Percentiles rank a stretch among this genome's conserved stretches.
Evolutionary conservation across 129 eudicot genomes (phyloP).

Genomic region (Saposhnikovia divaricata): DNA sequence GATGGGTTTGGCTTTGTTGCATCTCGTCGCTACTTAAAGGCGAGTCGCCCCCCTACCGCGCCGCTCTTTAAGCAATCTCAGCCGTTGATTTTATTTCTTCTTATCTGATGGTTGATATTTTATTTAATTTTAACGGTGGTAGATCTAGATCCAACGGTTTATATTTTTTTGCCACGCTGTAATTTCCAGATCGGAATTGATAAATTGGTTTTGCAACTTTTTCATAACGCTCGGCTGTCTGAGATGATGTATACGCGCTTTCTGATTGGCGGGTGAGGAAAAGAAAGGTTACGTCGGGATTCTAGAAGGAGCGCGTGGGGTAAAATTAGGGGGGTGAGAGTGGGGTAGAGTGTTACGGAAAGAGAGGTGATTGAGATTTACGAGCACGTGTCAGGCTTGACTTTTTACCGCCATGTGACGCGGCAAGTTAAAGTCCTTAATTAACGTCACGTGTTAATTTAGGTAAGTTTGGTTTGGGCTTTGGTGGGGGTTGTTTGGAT

Average conservation of each 20-base stretch:
- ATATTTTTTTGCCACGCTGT: not conserved
- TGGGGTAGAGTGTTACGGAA: not conserved
- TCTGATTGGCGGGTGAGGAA: not conserved
- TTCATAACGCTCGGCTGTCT: not conserved
- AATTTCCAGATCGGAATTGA: not conserved
- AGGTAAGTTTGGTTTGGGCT: not conserved
- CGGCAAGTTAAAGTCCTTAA: constrained; percentile 10
- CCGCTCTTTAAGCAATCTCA: constrained; percentile 25
- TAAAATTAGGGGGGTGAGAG: not conserved
- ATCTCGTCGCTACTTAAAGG: constrained; percentile 18
- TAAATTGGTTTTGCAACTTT: too few relatives aligned
- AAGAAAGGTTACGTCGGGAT: not conserved
- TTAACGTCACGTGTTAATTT: not conserved
- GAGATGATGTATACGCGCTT: not conserved
- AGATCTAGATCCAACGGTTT: constrained; percentile 3
- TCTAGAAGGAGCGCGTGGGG: not conserved
- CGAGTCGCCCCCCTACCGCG: constrained; percentile 21
- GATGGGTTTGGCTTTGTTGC: constrained; percentile 11
- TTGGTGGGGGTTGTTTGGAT: not conserved
- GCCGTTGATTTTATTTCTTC: constrained; percentile 15
- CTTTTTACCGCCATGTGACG: constrained; percentile 10
- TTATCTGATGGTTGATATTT: constrained; percentile 18
- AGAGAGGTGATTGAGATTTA: not conserved
- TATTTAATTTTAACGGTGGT: not conserved
- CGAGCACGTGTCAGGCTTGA: constrained; percentile 10